Evolutionary conservation across 495 filamentous ascomycete genomes (phyloP).

Genomic region (Pseudevernia furfuracea): DNA sequence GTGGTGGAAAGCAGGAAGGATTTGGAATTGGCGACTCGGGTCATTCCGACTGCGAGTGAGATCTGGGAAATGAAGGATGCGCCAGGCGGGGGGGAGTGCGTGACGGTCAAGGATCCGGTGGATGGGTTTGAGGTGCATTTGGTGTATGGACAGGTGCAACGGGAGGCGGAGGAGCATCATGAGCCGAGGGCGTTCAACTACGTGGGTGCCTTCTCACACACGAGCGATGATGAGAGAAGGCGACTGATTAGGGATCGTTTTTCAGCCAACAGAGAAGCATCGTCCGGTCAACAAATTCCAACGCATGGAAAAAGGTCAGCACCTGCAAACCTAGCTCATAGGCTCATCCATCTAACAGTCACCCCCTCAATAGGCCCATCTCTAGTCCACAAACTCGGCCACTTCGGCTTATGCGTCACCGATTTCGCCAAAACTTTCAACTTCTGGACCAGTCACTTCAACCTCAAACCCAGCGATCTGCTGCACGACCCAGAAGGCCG

Average conservation of each 20-base stretch:
- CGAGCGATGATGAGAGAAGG: too few relatives aligned
- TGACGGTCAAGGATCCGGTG: slow-evolving; percentile 33
- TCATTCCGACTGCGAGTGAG: slow-evolving; percentile 25
- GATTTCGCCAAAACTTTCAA: slow-evolving; percentile 49
- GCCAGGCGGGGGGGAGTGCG: slow-evolving; percentile 32
- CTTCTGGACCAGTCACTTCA: slow-evolving; percentile 63
- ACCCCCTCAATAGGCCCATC: slow-evolving; percentile 52
- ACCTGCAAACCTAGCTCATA: neutral
- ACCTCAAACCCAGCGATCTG: slow-evolving; percentile 49
- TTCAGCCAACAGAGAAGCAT: slow-evolving; percentile 12
- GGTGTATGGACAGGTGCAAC: slow-evolving; percentile 28
- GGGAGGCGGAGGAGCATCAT: slow-evolving; percentile 4
- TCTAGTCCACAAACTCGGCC: slow-evolving; percentile 66
- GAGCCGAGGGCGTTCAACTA: slow-evolving; percentile 5
- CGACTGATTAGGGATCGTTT: neutral
- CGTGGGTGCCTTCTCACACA: neutral
- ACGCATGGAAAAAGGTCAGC: slow-evolving; percentile 12
- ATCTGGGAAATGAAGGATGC: slow-evolving; percentile 29
- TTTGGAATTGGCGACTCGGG: slow-evolving; percentile 31
- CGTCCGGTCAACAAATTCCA: slow-evolving; percentile 11
- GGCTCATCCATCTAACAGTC: slow-evolving; percentile 20
- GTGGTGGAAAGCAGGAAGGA: slow-evolving; percentile 51
- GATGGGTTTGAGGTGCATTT: slow-evolving; percentile 34
- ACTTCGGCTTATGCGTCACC: slow-evolving; percentile 59
- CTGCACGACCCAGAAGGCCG: neutral